Base-by-base conservation (phyloP, 2,329 filamentous ascomycete genomes). In the Neopestalotiopsis sp. region DNA sequence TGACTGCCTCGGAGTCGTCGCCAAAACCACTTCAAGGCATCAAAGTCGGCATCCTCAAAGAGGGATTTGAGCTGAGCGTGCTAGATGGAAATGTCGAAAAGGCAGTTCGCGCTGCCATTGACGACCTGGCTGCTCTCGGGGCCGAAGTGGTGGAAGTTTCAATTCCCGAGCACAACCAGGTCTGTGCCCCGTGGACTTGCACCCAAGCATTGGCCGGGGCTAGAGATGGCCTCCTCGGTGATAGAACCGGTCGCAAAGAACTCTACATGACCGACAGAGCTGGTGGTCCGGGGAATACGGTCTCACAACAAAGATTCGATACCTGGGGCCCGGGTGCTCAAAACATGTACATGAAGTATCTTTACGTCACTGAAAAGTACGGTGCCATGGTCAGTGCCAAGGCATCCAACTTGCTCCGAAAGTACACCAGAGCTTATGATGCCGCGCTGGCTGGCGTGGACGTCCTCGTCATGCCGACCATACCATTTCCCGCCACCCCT, bases 401-500 rank as follows among this genome's bases (percentile, higher is more conserved):
- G 57, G 72, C 68, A 14, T 74, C 74, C 69, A 78, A 77, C 45
- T 64, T 76, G 5, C 6, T 4, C 34, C 74, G 32, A 73, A 74
- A 63, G 69, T 68, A n/a, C 13, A 28, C 63, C 4, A 74, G 77
- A 62, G 70, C 68, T 9, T 78, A 77, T 45, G 74, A 78, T 24
- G 66, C 67, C 24, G 74, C 72, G 2, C 67, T 78, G 6, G 52
- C 73, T 13, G 65, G 71, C 9, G 70, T 74, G 64, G 75, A 77
- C 57, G 72, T 77, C n/a, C 69, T 77, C 1, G 71, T 77, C 49
- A 77, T 77, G 72, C 75, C 76, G 20, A 78, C 75, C 3, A 65
- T 74, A 30, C 71, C 72, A 24, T 69, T 68, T 9, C 71, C 71
- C 10, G 72, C 75, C 4, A 67, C 65, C 71, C 73, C 74, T 61